These are phyloP conservation scores for Coleophoma crateriformis DNA, from an alignment of 2,329 filamentous ascomycete genomes.

Conservation along the genomic window DNA sequence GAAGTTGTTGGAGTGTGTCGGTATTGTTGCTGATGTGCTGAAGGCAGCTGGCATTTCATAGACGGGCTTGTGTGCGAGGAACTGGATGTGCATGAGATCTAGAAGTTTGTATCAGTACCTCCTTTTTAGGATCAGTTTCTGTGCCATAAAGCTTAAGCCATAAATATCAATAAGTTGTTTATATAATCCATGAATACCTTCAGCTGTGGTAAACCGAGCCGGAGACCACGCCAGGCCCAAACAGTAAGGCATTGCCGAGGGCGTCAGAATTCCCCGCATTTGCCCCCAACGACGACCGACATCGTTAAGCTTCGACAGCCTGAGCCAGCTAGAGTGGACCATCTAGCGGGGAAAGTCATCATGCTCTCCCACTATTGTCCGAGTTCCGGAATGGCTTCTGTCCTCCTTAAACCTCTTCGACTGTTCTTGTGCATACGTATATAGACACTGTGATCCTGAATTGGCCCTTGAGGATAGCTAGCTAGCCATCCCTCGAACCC, in stretches of 20 bases:
- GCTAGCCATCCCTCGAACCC: background rate
- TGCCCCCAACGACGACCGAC: conserved; percentile 6
- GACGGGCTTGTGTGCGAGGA: background rate
- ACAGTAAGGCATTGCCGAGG: background rate
- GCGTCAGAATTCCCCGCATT: conserved; percentile 2
- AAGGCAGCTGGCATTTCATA: conserved; percentile 5
- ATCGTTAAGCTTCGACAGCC: background rate
- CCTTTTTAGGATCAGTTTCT: too few relatives aligned
- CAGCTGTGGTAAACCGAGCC: too few relatives aligned
- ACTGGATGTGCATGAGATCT: too few relatives aligned
- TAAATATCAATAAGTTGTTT: too few relatives aligned
- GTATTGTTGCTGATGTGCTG: conserved; percentile 28
- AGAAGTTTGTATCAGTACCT: too few relatives aligned
- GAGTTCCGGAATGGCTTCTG: background rate
- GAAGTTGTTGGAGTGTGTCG: conserved; percentile 30
- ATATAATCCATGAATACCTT: too few relatives aligned
- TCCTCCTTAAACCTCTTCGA: background rate
- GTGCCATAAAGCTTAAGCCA: too few relatives aligned
- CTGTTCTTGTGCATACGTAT: too few relatives aligned
- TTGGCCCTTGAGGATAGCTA: background rate
- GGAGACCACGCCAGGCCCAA: too few relatives aligned
- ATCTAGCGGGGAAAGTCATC: background rate
- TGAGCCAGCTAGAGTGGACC: background rate
- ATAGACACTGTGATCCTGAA: too few relatives aligned
- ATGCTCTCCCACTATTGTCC: background rate